Conservation (phyloP, 2,329 filamentous ascomycete species). For the Akanthomyces uredinophilus region DNA sequence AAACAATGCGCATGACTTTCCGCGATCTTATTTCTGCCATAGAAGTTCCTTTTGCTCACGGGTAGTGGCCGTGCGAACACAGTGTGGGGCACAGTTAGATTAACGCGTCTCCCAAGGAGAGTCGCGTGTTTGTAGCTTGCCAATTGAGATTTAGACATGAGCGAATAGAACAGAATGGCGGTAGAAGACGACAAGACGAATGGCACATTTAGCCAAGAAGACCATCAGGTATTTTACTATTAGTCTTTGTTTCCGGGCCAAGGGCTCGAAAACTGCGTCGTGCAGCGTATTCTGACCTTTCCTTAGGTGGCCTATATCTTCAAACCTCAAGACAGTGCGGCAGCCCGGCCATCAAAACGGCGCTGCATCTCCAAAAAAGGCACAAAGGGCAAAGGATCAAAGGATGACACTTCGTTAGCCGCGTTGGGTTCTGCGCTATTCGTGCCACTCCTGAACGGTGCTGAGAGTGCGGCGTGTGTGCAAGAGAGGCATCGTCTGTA, state of each 20-base stretch:
- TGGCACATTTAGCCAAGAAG: conserved; percentile 33
- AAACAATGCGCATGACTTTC: too few species aligned
- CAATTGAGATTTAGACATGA: background rate
- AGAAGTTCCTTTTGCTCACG: background rate
- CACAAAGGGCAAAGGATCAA: conserved; percentile 28
- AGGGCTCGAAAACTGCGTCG: background rate
- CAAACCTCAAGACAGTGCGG: conserved; percentile 41
- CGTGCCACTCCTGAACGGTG: conserved; percentile 49
- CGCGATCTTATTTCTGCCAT: too few species aligned
- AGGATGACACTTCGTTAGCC: background rate
- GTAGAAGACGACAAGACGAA: conserved; percentile 18
- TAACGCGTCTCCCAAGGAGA: conserved; percentile 11
- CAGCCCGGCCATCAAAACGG: conserved; percentile 48
- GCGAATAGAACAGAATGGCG: conserved; percentile 2
- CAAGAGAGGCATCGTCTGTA: conserved; percentile 55
- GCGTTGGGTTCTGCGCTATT: conserved; percentile 32
- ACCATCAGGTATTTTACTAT: conserved; percentile 36
- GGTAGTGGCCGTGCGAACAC: conserved; percentile 5
- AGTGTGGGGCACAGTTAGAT: conserved; percentile 6
- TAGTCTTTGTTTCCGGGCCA: too few species aligned
- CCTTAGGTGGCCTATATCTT: conserved; percentile 58
- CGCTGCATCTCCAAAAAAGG: conserved; percentile 46
- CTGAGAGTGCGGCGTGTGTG: conserved; percentile 45
- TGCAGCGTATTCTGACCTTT: conserved; percentile 17
- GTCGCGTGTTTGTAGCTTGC: background rate